Evolutionary conservation across 169 alveolate genomes (phyloP), one percentile per base, ranked within the genome.

Genomic region (Cryptosporidium bovis): DNA sequence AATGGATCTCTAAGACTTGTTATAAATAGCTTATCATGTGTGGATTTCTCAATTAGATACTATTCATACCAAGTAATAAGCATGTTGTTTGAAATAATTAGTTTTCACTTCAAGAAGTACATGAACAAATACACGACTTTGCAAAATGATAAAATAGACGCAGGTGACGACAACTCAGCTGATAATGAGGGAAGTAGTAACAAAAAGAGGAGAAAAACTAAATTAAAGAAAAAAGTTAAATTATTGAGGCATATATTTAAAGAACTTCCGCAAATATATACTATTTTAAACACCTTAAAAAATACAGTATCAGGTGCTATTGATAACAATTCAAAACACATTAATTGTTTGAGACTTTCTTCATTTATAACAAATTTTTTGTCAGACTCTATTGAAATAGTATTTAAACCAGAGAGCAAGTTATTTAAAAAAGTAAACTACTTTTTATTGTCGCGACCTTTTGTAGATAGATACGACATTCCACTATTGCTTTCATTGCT

Each of bases 191-290:
- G 27, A 27, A 36, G 62, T 27, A 55, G 15, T 15, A 18, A 77
- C 13, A 62, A 36, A 3, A 62, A 60, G 40, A 60, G 31, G 51
- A 60, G 44, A 20, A 77, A 56, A 56, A 56, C 29, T 6, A 62
- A 77, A 60, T n/a, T 33, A 12, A 56, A 56, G 51, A 77, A n/a
- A 20, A 27, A n/a, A 48, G 18, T 20, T 27, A 68, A 51, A n/a
- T 2, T 29, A 2, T 16, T 62, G 62, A 77, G 87, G 18, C 55
- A 77, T 48, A 62, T 56, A 13, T 77, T 77, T 18, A 77, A 77
- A 20, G 87, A 77, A 33, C 64, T 77, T 16, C 87, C 87, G 3
- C 87, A 77, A 31, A 40, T 77, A 77, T 62, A 46, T 60, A 50
- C 66, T 34, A 34, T 77, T 27, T 60, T 77, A 24, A 77, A 77